These are phyloP conservation scores for Laburnicola sp. DNA, from an alignment of 2,329 filamentous ascomycete genomes.

Conservation along the genomic window DNA sequence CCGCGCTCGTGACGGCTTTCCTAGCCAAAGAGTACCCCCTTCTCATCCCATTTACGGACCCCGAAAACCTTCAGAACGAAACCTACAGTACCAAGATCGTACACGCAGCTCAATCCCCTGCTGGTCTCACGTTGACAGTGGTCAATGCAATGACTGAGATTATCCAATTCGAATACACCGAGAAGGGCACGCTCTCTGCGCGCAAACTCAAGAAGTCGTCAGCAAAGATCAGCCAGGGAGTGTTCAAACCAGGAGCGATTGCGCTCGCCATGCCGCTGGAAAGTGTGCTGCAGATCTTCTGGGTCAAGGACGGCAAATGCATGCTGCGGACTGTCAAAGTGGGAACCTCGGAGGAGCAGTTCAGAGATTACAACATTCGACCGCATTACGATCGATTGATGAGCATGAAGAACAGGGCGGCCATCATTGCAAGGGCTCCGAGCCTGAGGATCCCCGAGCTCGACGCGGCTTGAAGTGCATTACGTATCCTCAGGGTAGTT, in stretches of 20 bases:
- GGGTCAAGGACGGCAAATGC: slow-evolving; percentile 34
- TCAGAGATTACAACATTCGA: slow-evolving; percentile 39
- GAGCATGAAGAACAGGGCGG: slow-evolving; percentile 22
- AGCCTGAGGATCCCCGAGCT: slow-evolving; percentile 27
- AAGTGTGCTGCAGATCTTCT: slow-evolving; percentile 28
- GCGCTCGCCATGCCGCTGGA: slow-evolving; percentile 33
- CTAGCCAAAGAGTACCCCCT: slow-evolving; percentile 34
- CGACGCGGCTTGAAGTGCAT: slow-evolving; percentile 14
- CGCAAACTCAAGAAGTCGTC: slow-evolving; percentile 38
- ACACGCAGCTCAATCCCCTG: slow-evolving; percentile 42
- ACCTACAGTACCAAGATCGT: slow-evolving; percentile 38
- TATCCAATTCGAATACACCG: slow-evolving; percentile 40
- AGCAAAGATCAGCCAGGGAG: slow-evolving; percentile 35
- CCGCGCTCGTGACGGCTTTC: slow-evolving; percentile 36
- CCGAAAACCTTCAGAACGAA: slow-evolving; percentile 33
- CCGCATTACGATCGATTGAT: slow-evolving; percentile 40
- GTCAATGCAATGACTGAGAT: slow-evolving; percentile 44
- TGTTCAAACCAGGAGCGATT: slow-evolving; percentile 40
- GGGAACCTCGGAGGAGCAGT: slow-evolving; percentile 25
- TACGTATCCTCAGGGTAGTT: not conserved
- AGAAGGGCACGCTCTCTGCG: slow-evolving; percentile 30
- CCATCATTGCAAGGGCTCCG: slow-evolving; percentile 28
- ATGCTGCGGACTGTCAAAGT: slow-evolving; percentile 38
- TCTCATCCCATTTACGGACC: slow-evolving; percentile 29
- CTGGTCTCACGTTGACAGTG: slow-evolving; percentile 33